Base-by-base conservation (phyloP, 805 yeast species). In the Suhomyces emberorum region DNA sequence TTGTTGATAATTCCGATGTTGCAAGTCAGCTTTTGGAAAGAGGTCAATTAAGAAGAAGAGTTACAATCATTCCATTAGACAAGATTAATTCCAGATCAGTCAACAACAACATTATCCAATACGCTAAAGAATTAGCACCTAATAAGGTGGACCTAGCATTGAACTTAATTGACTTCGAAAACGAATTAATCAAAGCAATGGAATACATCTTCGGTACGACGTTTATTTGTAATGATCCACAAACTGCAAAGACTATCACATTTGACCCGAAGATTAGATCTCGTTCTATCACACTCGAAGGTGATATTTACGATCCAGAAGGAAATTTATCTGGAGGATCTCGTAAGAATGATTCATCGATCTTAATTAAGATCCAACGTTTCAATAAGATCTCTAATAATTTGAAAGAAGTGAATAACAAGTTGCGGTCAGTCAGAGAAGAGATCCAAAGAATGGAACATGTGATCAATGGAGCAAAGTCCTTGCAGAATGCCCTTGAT, bases 241-340 rank as follows among this genome's bases (percentile, higher is more conserved):
- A 83, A 11, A 80, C 95, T 0, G 98, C 98, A 0, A 83, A 89
- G 48, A 69, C 72, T 32, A 83, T 93, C n/a, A 87, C 97, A 0
- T 88, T 88, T 56, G 80, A 89, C 55, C 93, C 91, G 0, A 74
- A 77, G 37, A 79, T 91, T 11, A 72, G 87, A 44, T 72, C 89
- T 0, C 79, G 88, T 50, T 81, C 95, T 20, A 88, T 95, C 11
- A 93, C 99, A 0, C 57, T 85, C 22, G 89, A 88, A 36, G 99
- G 98, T 34, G 98, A 93, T 57, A 75, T 83, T 8, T 93, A 89
- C 61, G 98, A 93, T 55, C 98, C 98, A 0, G 88, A 83, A 47
- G 99, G 99, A 11, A 86, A 95, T 6, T 67, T 93, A 18, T 85
- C 96, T 1, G 99, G 99, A 32, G 98, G 98, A n/a, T 81, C 95